phyloP scores from a whole-genome alignment of 1,139 yeast species.

The Candida tunisiensis region DNA sequence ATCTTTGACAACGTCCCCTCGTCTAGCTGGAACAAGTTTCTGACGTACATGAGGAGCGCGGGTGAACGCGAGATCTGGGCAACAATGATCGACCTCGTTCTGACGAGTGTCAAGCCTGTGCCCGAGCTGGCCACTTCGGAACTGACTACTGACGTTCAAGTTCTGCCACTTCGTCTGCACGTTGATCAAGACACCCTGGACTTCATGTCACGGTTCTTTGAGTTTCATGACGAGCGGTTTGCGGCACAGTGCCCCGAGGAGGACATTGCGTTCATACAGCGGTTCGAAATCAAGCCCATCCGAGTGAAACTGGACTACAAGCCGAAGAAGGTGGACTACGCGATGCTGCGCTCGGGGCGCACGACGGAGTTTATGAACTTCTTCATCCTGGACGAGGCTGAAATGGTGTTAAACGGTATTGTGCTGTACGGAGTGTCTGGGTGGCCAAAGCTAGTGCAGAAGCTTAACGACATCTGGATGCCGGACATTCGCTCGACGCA shows the following conservation, averaged over 20 bases:
- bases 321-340: conserved; percentile 76
- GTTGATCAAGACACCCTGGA: conserved; percentile 91
- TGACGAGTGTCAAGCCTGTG: conserved; percentile 52
- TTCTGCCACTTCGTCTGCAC: conserved; percentile 65
- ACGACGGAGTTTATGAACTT: conserved; percentile 77
- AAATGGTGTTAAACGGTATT: conserved; percentile 42
- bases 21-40: conserved; percentile 83
- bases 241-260: conserved; percentile 16
- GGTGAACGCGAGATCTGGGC: conserved; percentile 58
- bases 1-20: conserved; percentile 67
- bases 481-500: conserved; percentile 76
- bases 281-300: conserved; percentile 44
- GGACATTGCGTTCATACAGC: conserved; percentile 54
- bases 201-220: conserved; percentile 62
- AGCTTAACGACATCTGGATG: conserved; percentile 58
- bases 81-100: conserved; percentile 37
- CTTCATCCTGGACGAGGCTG: conserved; percentile 76
- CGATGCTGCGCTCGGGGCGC: conserved; percentile 73
- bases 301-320: conserved; percentile 71
- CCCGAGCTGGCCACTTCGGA: conserved; percentile 55
- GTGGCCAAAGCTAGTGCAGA: conserved; percentile 35
- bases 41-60: conserved; percentile 48
- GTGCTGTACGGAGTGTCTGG: conserved; percentile 67
- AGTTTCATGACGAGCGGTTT: conserved; percentile 50
- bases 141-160: conserved; percentile 32